Evolutionary conservation across 768 basidiomycete genomes (phyloP), one percentile per base, ranked within the genome.

Genomic region (Roridomyces roridus): DNA sequence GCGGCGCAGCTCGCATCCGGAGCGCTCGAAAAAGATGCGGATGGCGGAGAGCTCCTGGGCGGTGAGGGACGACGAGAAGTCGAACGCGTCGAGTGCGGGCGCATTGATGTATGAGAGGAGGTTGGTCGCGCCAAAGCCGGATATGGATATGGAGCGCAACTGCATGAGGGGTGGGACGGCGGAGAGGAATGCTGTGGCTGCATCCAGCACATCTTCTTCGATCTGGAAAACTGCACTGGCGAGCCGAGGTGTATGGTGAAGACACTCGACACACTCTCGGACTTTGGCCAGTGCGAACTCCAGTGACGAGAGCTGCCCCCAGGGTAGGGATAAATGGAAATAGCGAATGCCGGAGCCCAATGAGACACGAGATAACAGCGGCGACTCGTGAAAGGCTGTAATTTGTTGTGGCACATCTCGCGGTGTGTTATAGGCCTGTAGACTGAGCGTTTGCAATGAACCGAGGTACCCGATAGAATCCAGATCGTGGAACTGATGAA

Each of bases 1-100:
- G 15, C 47, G 42, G 15, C 55, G 55, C 34, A 55, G 46, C 23
- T 40, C 46, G 23, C 46, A 47, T 18, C 14, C 15, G n/a, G 46
- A 55, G 0, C 34, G 42, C 35, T 20, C 21, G 1, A 49, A 20
- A 17, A 56, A 39, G 26, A 45, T 40, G 21, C 15, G 12, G 8
- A 34, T 24, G 28, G 40, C 17, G 3, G 31, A 18, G 2, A 55
- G 40, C 2, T 55, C 54, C 17, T 46, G 41, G 2, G 40, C 14
- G 20, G n/a, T 56, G 9, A 56, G 20, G 21, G 42, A 49, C 29
- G 39, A 35, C 1, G 20, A 26, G 17, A 56, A 8, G 34, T 50
- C 34, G 11, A 56, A 43, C n/a, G 28, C 42, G 34, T 49, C 42
- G 31, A 56, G 47, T 4, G 14, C 46, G 0, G 55, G 55, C 34